Evolutionary conservation across 163 green algal genomes (phyloP), one percentile per base, ranked within the genome.

Genomic region (Prototheca wickerhamii): DNA sequence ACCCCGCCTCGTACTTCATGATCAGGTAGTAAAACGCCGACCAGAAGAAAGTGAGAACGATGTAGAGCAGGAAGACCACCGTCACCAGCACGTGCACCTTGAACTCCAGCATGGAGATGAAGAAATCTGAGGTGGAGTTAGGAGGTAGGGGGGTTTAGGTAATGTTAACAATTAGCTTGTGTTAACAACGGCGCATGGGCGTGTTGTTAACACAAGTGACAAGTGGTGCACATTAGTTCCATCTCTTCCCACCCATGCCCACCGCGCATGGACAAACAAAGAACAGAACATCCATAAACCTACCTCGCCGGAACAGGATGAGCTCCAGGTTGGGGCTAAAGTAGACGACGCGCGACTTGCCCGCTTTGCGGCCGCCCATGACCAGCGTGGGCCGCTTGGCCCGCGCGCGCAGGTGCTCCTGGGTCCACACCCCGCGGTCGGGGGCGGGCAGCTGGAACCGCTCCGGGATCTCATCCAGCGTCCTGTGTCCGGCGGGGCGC

Each of bases 41-140:
- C 72, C 80, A 95, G 37, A 75, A 58, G 49, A 86, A 67, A 58
- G 91, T 83, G 60, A 78, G 70, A 8, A 58, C 20, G 28, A 85
- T 64, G 71, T 89, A 95, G 12, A 77, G 55, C 0, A 70, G 25
- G 4, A 82, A 42, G 49, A 87, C 74, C 5, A 74, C 58, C 1
- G 58, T 5, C 37, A 91, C n/a, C 21, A 90, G 68, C 23, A 69
- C 40, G 8, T 37, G 37, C 4, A 88, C 76, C 30, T 69, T 71
- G 3, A 77, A 60, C 58, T 92, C 82, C n/a, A 93, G 74, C 33
- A 75, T 70, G 0, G 80, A 82, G 21, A 84, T 89, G 75, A 91
- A 95, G 60, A 93, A 92, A 69, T 89, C 77, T 89, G 78, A 37
- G 57, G 64, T 21, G 10, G 10, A 10, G 15, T 44, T 10, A 15